These are phyloP conservation scores for Phylloporus arenicola DNA, from an alignment of 768 basidiomycete genomes.

Conservation along the genomic window DNA sequence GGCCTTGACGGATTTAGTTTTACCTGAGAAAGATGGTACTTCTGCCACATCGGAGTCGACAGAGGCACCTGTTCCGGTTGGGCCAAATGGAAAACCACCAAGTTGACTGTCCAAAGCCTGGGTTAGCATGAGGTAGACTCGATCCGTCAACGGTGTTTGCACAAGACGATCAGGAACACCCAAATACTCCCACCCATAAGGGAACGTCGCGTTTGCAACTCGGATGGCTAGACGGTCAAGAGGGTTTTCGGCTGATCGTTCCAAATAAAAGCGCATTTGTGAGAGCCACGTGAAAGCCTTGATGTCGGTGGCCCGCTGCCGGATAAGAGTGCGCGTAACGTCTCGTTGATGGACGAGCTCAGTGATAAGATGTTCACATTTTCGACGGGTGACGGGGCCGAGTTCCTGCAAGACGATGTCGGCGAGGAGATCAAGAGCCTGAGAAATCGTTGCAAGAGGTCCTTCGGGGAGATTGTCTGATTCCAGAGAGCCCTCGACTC, in stretches of 20 bases:
- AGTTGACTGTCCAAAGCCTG: conserved; percentile 94
- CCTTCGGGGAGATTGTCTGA: conserved; percentile 49
- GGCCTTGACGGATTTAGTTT: conserved; percentile 99
- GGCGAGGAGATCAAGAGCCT: conserved; percentile 90
- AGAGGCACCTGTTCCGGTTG: conserved; percentile 84
- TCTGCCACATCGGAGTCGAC: background rate
- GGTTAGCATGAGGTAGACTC: conserved; percentile 93
- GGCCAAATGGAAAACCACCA: conserved; percentile 96
- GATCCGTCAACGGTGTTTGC: conserved; percentile 95
- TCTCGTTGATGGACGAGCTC: conserved; percentile 98
- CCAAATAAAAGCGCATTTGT: conserved; percentile 97
- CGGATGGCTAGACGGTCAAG: conserved; percentile 75
- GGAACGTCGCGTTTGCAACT: conserved; percentile 88
- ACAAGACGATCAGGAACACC: conserved; percentile 96
- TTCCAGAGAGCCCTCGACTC: conserved; percentile 70
- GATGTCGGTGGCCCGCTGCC: conserved; percentile 55
- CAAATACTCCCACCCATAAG: conserved; percentile 98
- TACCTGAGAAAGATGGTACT: conserved; percentile 46
- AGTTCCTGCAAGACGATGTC: conserved; percentile 93
- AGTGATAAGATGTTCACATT: conserved; percentile 98
- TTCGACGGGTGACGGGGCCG: conserved; percentile 84
- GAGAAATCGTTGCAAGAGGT: conserved; percentile 68
- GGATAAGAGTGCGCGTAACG: conserved; percentile 76
- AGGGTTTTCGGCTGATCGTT: conserved; percentile 63
- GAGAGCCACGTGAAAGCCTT: conserved; percentile 89